A percentile compares a stretch with the other conserved stretches of the same genome.
Conservation (phyloP, 768 basidiomycete genomes). For the Phlebiopsis gigantea region DNA sequence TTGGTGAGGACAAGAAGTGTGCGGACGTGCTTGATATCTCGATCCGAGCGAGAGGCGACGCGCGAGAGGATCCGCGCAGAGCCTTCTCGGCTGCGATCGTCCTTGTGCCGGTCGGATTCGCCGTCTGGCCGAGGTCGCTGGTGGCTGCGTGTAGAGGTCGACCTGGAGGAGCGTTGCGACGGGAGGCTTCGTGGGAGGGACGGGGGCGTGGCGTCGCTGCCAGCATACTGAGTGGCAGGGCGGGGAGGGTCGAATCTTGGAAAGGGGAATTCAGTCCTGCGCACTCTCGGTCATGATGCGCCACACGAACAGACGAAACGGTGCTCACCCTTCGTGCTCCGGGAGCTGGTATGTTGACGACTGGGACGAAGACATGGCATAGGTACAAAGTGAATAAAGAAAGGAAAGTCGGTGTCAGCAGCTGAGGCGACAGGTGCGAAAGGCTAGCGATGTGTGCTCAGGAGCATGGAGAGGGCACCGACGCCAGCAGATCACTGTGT, state of each 20-base stretch:
- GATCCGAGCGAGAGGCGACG: slow-evolving; percentile 15
- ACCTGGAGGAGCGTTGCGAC: slow-evolving; percentile 15
- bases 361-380: slow-evolving; percentile 4
- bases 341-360: slow-evolving; percentile 12
- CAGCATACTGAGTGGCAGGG: slow-evolving; percentile 13
- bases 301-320: neutral
- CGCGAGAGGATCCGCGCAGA: slow-evolving; percentile 20
- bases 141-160: slow-evolving; percentile 11
- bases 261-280: slow-evolving; percentile 19
- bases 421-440: slow-evolving; percentile 3
- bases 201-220: slow-evolving; percentile 16
- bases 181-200: slow-evolving; percentile 16
- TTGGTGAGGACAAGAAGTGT: slow-evolving; percentile 20
- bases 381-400: slow-evolving; percentile 7
- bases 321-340: slow-evolving; percentile 16
- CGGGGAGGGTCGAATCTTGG: slow-evolving; percentile 12
- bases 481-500: slow-evolving; percentile 9
- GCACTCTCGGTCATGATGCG: neutral
- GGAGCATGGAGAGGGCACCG: slow-evolving; percentile 11
- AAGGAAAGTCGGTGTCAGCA: neutral
- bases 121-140: slow-evolving; percentile 15
- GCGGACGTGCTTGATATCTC: slow-evolving; percentile 19
- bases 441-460: slow-evolving; percentile 7
- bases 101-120: slow-evolving; percentile 12
- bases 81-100: slow-evolving; percentile 2